Evolutionary conservation across 169 alveolate species (phyloP), one percentile per base, ranked within the genome.

Genomic region (Eimeria zaria): DNA sequence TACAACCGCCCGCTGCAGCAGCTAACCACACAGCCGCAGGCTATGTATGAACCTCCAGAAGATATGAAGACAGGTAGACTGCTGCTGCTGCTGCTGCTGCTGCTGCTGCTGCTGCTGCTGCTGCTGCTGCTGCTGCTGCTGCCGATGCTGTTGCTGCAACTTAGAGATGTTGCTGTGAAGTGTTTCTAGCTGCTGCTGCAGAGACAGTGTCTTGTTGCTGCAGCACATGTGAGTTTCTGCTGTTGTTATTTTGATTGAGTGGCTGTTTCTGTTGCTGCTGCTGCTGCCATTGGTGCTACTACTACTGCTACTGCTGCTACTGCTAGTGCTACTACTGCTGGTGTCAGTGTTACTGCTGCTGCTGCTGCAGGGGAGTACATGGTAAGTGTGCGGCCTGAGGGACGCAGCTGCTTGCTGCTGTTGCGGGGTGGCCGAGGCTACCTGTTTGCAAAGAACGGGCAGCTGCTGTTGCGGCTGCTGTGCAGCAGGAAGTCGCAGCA

Each of bases 301-400:
- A 44, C 48, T n/a, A 46, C 71, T 51, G 89, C 85, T 74, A 58
- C 27, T 24, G 44, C 24, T 78, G 81, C 60, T 80, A 46, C 69
- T 80, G 69, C 48, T 36, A 6, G 5, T 16, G 84, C 55, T 73
- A 33, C 69, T 36, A 39, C 46, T 27, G 67, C 69, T 55, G 76
- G 78, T 83, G 74, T n/a, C 27, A 33, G 76, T 83, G 46, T 14
- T 48, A 24, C 60, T 83, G 55, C 91, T 83, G 91, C 41, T 24
- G 9, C 64, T 53, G 51, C 88, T 24, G 88, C 88, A 78, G 91
- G 91, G 76, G 76, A 83, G 39, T 83, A 55, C 53, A 83, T 83
- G 91, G 91, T 83, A 58, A 53, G 58, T 27, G n/a, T 83, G 91
- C 91, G 91, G n/a, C 91, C 91, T 44, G 91, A 83, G 91, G 91